phyloP scores from a whole-genome alignment of 192 early-diverging fungal genomes.

The Lobosporangium transversale region DNA sequence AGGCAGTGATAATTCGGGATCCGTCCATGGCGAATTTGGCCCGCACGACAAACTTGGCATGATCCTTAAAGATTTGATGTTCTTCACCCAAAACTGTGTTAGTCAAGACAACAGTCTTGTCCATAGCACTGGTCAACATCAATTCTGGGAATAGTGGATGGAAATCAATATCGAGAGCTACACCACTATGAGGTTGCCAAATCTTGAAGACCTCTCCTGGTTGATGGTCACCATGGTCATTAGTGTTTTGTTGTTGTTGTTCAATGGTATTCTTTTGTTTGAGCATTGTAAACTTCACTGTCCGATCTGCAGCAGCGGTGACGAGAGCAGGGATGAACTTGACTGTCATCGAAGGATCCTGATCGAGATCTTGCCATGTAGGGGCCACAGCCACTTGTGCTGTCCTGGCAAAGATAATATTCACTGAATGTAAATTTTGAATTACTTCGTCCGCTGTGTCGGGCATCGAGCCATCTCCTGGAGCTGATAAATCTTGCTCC shows the following conservation, averaged over 20 bases:
- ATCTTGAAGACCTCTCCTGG: constrained; percentile 48
- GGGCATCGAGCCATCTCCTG: constrained; percentile 55
- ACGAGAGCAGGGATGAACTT: constrained; percentile 51
- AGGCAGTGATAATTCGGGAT: constrained; percentile 67
- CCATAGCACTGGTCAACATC: constrained; percentile 67
- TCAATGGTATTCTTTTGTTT: not conserved
- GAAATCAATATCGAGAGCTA: constrained; percentile 70
- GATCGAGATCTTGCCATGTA: constrained; percentile 28
- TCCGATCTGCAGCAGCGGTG: constrained; percentile 70
- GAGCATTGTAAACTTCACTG: constrained; percentile 60
- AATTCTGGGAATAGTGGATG: constrained; percentile 64
- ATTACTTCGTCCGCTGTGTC: constrained; percentile 34
- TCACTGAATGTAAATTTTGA: constrained; percentile 61
- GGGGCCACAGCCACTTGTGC: constrained; percentile 36
- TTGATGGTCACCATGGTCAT: constrained; percentile 49
- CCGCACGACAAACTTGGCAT: constrained; percentile 74
- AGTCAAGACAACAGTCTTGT: constrained; percentile 54
- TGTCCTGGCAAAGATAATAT: constrained; percentile 64
- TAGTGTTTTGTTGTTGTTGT: not conserved
- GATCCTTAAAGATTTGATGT: constrained; percentile 72
- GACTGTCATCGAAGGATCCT: constrained; percentile 17
- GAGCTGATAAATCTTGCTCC: constrained; percentile 53
- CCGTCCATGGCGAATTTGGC: constrained; percentile 71
- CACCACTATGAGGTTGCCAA: constrained; percentile 64
- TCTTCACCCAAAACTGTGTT: constrained; percentile 54